phyloP scores from a whole-genome alignment of 805 yeast species.

The Zygoascus bituminiphila region DNA sequence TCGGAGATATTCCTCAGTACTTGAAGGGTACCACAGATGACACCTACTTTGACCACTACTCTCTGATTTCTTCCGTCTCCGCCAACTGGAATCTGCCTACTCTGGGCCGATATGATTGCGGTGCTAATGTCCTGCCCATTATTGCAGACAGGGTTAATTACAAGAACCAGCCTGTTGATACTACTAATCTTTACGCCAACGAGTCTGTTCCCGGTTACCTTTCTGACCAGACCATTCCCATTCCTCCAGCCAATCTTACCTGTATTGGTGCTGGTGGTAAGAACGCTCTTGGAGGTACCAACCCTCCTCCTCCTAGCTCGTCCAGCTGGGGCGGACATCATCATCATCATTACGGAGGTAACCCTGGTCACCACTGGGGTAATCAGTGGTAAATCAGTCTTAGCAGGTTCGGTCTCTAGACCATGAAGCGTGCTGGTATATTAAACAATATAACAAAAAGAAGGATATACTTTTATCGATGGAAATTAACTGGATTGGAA shows the following conservation, averaged over 20 bases:
- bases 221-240: constrained; percentile 1
- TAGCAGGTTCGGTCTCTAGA: no score
- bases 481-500: no score
- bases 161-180: constrained; percentile 11
- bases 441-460: no score
- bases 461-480: no score
- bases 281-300: not conserved
- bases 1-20: constrained; percentile 36
- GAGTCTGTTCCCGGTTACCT: constrained; percentile 10
- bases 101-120: constrained; percentile 44
- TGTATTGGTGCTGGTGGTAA: constrained; percentile 12
- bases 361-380: not conserved
- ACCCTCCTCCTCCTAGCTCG: not conserved
- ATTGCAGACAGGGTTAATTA: constrained; percentile 32
- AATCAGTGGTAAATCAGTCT: no score
- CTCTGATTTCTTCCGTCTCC: constrained; percentile 40
- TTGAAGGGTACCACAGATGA: constrained; percentile 38
- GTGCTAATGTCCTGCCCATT: constrained; percentile 40
- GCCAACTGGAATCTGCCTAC: constrained; percentile 43
- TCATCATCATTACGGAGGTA: not conserved
- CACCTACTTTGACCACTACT: constrained; percentile 46
- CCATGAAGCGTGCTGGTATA: no score
- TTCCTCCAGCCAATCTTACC: constrained; percentile 10
- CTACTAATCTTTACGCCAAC: constrained; percentile 10
- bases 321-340: not conserved